These are phyloP conservation scores for Ambrosia artemisiifolia DNA, from an alignment of 129 eudicot species.

Conservation along the genomic window DNA sequence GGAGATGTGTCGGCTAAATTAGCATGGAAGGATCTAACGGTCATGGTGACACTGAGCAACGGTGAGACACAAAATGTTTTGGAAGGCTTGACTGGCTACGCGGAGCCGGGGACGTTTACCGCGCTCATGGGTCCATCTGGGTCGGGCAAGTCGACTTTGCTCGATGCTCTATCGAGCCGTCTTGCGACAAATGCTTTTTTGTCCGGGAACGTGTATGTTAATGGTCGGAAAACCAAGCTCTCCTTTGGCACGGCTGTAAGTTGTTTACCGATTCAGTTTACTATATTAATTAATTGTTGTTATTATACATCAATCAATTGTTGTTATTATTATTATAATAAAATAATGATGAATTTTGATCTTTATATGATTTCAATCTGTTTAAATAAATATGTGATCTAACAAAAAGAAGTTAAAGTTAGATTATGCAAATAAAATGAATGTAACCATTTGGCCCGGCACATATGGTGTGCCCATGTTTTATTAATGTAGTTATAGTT, in stretches of 20 bases:
- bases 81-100: slow-evolving; percentile 78
- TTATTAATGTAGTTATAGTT: background rate
- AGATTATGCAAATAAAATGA: background rate
- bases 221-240: slow-evolving; percentile 88
- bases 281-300: too few relatives aligned
- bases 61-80: slow-evolving; percentile 88
- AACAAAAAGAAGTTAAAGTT: background rate
- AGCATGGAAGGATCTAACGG: slow-evolving; percentile 93
- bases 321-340: too few relatives aligned
- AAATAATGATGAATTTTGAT: too few relatives aligned
- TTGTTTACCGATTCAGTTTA: background rate
- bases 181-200: slow-evolving; percentile 92
- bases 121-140: slow-evolving; percentile 99
- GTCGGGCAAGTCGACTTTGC: slow-evolving; percentile 91
- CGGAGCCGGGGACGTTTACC: slow-evolving; percentile 91
- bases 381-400: background rate
- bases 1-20: slow-evolving; percentile 96
- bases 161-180: slow-evolving; percentile 90
- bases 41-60: slow-evolving; percentile 76
- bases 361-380: background rate
- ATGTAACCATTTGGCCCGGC: background rate
- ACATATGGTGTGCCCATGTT: slow-evolving; percentile 20
- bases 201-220: slow-evolving; percentile 68
- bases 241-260: slow-evolving; percentile 96
- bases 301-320: too few relatives aligned